Conservation (phyloP, 2,329 filamentous ascomycete species). For the Fusarium stilboides region DNA sequence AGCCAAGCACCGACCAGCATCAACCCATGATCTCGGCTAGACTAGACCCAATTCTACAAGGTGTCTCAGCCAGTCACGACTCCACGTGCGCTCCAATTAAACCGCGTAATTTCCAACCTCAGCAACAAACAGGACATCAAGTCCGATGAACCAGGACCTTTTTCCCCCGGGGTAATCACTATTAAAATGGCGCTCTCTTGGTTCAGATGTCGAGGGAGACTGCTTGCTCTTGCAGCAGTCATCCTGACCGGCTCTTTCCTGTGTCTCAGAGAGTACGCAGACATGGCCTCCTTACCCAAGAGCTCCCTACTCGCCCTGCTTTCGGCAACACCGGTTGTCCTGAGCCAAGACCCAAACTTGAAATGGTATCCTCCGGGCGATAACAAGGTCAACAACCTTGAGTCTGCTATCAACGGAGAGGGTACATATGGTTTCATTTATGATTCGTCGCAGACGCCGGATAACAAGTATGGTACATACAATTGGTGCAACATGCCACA, state of each 20-base stretch:
- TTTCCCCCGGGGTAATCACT: not conserved
- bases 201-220: conserved; percentile 21
- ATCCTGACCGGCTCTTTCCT: conserved; percentile 15
- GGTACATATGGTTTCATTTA: conserved; percentile 83
- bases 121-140: not conserved
- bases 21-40: not conserved
- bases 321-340: conserved; percentile 20
- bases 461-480: conserved; percentile 73
- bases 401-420: conserved; percentile 67
- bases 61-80: conserved; percentile 31
- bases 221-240: conserved; percentile 14
- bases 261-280: conserved; percentile 26
- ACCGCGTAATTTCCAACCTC: conserved; percentile 29
- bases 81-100: conserved; percentile 40
- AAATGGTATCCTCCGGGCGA: conserved; percentile 72
- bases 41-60: not conserved
- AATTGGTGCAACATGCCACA: conserved; percentile 94
- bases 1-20: not conserved
- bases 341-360: conserved; percentile 55
- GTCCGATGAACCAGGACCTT: not conserved
- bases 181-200: conserved; percentile 33
- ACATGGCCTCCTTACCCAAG: conserved; percentile 31
- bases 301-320: conserved; percentile 34
- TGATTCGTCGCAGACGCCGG: conserved; percentile 74
- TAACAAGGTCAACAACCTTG: conserved; percentile 73